Evolutionary conservation across 257 asterid species (phyloP).

Genomic region (Penstemon newberryi): DNA sequence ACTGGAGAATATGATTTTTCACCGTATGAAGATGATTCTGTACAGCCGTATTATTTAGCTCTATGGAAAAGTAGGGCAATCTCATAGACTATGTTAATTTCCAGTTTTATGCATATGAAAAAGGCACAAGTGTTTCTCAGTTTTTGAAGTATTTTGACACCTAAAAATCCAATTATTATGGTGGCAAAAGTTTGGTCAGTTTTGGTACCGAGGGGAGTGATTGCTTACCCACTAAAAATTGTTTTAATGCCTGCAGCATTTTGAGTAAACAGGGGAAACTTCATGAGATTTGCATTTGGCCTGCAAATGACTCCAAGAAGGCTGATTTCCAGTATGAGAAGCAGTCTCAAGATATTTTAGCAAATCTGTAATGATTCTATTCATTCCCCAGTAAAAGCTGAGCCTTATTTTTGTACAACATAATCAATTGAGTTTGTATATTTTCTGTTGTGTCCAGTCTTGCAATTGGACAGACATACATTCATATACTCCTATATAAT

Average conservation of each 20-base stretch:
- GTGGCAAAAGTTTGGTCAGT: slow-evolving; percentile 57
- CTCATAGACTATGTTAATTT: slow-evolving; percentile 70
- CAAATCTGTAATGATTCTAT: slow-evolving; percentile 25
- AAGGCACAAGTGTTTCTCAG: no score
- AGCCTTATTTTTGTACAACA: no score
- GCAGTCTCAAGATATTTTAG: slow-evolving; percentile 57
- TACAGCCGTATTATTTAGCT: slow-evolving; percentile 58
- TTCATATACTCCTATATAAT: no score
- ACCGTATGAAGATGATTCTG: slow-evolving; percentile 48
- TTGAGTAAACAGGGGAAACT: slow-evolving; percentile 57
- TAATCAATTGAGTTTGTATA: no score
- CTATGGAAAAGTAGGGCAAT: slow-evolving; percentile 60
- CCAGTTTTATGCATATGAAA: slow-evolving; percentile 77
- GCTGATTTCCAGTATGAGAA: slow-evolving; percentile 48
- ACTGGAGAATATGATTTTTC: no score
- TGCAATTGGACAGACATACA: no score
- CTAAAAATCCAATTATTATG: slow-evolving; percentile 54
- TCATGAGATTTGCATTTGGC: slow-evolving; percentile 76
- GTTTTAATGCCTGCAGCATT: slow-evolving; percentile 56
- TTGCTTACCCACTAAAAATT: slow-evolving; percentile 55
- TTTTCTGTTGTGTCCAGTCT: no score
- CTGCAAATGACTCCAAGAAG: slow-evolving; percentile 77
- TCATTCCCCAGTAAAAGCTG: background rate
- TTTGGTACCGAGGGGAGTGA: slow-evolving; percentile 68
- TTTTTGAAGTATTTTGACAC: slow-evolving; percentile 52